Evolutionary conservation across 768 basidiomycete species (phyloP).

Genomic region (Termitomyces sp.): DNA sequence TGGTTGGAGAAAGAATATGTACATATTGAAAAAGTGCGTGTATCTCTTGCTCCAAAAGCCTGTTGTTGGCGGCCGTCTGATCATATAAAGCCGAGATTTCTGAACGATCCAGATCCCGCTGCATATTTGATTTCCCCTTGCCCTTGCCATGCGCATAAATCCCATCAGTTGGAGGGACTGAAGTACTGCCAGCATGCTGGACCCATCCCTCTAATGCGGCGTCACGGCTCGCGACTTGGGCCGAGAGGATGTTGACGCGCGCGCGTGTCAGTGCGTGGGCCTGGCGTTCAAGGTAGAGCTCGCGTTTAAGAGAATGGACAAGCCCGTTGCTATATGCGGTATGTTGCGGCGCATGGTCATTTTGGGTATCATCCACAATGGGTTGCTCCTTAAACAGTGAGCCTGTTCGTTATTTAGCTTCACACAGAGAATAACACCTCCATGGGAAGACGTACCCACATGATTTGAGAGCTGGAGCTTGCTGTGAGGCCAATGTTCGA

Average conservation of each 20-base stretch:
- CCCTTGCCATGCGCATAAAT: background rate
- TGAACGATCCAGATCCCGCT: slow-evolving; percentile 17
- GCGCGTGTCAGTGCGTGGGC: slow-evolving; percentile 34
- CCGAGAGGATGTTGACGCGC: slow-evolving; percentile 41
- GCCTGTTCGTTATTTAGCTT: background rate
- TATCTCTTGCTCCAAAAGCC: slow-evolving; percentile 38
- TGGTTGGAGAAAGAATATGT: slow-evolving; percentile 4
- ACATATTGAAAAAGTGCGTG: slow-evolving; percentile 28
- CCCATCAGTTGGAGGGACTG: background rate
- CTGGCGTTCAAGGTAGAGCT: slow-evolving; percentile 39
- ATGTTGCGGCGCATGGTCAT: background rate
- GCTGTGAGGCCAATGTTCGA: slow-evolving; percentile 42
- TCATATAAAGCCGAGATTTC: slow-evolving; percentile 34
- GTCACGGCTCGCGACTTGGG: slow-evolving; percentile 50
- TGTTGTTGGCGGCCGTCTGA: slow-evolving; percentile 30
- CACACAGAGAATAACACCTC: background rate
- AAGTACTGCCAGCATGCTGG: background rate
- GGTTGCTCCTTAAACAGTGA: background rate
- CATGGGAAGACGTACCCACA: slow-evolving; percentile 32
- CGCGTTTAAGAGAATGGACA: slow-evolving; percentile 34
- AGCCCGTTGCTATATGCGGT: slow-evolving; percentile 28
- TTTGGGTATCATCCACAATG: background rate
- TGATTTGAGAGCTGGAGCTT: slow-evolving; percentile 37
- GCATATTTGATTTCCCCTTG: background rate
- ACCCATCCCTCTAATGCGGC: slow-evolving; percentile 37